Evolutionary conservation across 1,139 yeast species (phyloP).

Genomic region (Taiozyma sp.): DNA sequence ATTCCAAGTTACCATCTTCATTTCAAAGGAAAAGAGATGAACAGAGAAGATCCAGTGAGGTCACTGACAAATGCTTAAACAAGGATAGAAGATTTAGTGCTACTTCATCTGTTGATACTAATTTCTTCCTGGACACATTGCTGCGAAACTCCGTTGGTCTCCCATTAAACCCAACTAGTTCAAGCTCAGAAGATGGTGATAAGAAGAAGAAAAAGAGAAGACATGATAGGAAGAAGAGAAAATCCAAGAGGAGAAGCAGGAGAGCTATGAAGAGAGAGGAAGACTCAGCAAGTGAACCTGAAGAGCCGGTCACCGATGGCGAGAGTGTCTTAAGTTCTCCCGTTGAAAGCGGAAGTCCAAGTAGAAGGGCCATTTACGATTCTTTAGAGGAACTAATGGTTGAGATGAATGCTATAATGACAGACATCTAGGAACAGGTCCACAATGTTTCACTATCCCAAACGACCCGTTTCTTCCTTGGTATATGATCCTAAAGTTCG

Average conservation of each 20-base stretch:
- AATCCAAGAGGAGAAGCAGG: too few species aligned
- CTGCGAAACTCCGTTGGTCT: constrained; percentile 1
- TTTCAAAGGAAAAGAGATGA: not conserved
- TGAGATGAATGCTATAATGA: constrained; percentile 16
- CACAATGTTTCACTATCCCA: not conserved
- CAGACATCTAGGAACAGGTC: not conserved
- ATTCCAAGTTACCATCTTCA: not conserved
- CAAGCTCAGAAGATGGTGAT: not conserved
- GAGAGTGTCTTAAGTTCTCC: constrained; percentile 1
- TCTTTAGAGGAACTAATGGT: constrained; percentile 18
- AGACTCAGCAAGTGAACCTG: not conserved
- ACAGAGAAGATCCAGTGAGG: not conserved
- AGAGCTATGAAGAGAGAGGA: not conserved
- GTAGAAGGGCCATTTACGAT: constrained; percentile 16
- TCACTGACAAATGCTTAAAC: not conserved
- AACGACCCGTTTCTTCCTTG: too few species aligned
- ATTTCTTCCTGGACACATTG: constrained; percentile 14
- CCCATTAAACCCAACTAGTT: constrained; percentile 4
- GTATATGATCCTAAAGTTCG: too few species aligned
- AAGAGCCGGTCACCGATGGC: constrained; percentile 5
- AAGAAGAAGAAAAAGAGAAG: not conserved
- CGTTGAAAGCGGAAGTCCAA: constrained; percentile 6
- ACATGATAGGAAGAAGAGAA: not conserved
- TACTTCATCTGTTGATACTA: constrained; percentile 20
- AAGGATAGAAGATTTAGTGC: constrained; percentile 4